A percentile compares a stretch with the other conserved stretches of the same genome.
Conservation (phyloP, 78 protist species). For the Isochrysis galbana region DNA sequence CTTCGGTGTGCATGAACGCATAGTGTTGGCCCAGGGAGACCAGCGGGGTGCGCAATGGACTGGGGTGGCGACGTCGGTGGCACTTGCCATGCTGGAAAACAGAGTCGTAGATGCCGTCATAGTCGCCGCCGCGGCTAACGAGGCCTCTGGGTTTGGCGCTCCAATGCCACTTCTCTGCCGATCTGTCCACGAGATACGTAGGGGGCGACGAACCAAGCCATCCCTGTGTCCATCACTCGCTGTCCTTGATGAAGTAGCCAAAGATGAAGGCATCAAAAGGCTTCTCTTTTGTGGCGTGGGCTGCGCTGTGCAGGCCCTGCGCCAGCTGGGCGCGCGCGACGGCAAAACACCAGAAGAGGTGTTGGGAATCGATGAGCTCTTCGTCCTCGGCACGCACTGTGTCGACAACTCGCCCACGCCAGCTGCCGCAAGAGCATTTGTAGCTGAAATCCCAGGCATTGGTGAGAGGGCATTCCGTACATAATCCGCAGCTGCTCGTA, state of each 20-base stretch:
- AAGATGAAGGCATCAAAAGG: background rate
- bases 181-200: background rate
- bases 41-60: slow-evolving; percentile 19
- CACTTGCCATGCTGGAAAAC: background rate
- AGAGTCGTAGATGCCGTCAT: slow-evolving; percentile 29
- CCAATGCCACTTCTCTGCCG: background rate
- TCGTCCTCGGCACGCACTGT: slow-evolving; percentile 35
- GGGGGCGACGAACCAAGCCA: slow-evolving; percentile 19
- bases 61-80: slow-evolving; percentile 14
- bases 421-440: background rate
- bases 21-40: background rate
- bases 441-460: too few species aligned
- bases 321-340: background rate
- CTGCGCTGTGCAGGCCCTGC: slow-evolving; percentile 32
- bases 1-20: slow-evolving; percentile 6
- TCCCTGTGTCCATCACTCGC: background rate
- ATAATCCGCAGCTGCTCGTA: background rate
- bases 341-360: background rate
- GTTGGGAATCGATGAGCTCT: background rate
- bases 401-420: slow-evolving; percentile 31
- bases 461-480: background rate
- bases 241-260: background rate
- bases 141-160: background rate
- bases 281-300: slow-evolving; percentile 24
- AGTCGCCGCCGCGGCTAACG: background rate